Percentiles rank a stretch among this genome's conserved stretches.
Evolutionary conservation across 108 stramenopile species (phyloP).

Genomic region (Fragilaria crotonensis): DNA sequence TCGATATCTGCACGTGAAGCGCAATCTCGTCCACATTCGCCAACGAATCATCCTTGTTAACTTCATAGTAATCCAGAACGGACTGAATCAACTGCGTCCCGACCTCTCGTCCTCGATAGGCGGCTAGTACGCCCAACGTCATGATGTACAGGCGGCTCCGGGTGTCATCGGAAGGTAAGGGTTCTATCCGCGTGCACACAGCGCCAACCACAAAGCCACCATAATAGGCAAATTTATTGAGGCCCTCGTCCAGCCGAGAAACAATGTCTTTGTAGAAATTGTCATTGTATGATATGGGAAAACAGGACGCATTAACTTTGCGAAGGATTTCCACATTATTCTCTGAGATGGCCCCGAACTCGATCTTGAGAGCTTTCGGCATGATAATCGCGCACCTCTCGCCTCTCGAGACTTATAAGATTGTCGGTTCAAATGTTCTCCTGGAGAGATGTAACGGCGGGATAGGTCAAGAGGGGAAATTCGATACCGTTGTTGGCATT

Average conservation of each 20-base stretch:
- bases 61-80: conserved; percentile 63
- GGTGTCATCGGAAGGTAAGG: conserved; percentile 4
- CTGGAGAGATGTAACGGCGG: too few relatives aligned
- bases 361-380: conserved; percentile 30
- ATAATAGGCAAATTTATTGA: conserved; percentile 81
- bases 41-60: conserved; percentile 33
- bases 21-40: conserved; percentile 70
- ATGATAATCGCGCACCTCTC: too few relatives aligned
- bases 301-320: conserved; percentile 70
- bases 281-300: conserved; percentile 88
- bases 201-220: conserved; percentile 87
- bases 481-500: too few relatives aligned
- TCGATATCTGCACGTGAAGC: conserved; percentile 93
- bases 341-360: conserved; percentile 62
- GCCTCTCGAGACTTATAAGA: too few relatives aligned
- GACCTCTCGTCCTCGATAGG: conserved; percentile 85
- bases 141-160: conserved; percentile 82
- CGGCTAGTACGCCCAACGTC: conserved; percentile 93
- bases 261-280: conserved; percentile 84
- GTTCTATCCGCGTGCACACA: conserved; percentile 71
- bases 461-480: too few relatives aligned
- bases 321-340: conserved; percentile 79
- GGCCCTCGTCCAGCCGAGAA: conserved; percentile 36
- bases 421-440: too few relatives aligned
- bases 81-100: conserved; percentile 84